These are phyloP conservation scores for Boletus rubropictus DNA, from an alignment of 768 basidiomycete genomes.

Conservation along the genomic window DNA sequence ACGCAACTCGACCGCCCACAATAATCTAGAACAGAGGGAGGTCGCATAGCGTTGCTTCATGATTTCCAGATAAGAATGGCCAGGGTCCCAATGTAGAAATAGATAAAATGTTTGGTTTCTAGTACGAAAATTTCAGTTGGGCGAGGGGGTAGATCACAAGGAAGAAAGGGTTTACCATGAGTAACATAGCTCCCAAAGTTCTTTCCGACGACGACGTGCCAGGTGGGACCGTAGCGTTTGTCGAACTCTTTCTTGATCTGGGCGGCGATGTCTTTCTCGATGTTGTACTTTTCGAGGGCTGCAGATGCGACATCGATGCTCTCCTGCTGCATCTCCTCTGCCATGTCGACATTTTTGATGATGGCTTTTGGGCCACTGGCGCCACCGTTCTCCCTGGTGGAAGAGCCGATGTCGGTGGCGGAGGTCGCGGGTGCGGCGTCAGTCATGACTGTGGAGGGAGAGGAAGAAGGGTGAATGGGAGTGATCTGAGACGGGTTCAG, in stretches of 20 bases:
- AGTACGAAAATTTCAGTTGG: slow-evolving; percentile 14
- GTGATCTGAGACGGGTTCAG: not conserved
- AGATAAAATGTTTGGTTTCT: slow-evolving; percentile 99
- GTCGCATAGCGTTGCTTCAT: slow-evolving; percentile 35
- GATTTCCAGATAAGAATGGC: slow-evolving; percentile 96
- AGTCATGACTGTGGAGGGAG: slow-evolving; percentile 37
- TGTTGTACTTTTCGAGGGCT: slow-evolving; percentile 84
- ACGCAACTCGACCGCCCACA: slow-evolving; percentile 12
- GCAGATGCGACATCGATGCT: slow-evolving; percentile 81
- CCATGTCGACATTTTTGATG: slow-evolving; percentile 97
- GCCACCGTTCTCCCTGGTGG: slow-evolving; percentile 35
- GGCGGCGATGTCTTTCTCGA: slow-evolving; percentile 98
- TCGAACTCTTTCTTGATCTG: slow-evolving; percentile 99
- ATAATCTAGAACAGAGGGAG: slow-evolving; percentile 19
- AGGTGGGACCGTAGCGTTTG: slow-evolving; percentile 85
- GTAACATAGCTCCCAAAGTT: slow-evolving; percentile 99
- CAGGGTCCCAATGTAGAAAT: slow-evolving; percentile 91
- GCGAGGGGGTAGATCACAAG: not conserved
- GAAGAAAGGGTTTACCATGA: slow-evolving; percentile 57
- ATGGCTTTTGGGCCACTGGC: slow-evolving; percentile 64
- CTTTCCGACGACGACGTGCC: slow-evolving; percentile 99
- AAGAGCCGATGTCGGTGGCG: slow-evolving; percentile 48
- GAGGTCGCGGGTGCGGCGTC: slow-evolving; percentile 56
- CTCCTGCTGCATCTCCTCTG: slow-evolving; percentile 93
- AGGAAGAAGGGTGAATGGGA: not conserved